Conservation (phyloP, 2,329 filamentous ascomycete species). For the Clarireedia paspali region DNA sequence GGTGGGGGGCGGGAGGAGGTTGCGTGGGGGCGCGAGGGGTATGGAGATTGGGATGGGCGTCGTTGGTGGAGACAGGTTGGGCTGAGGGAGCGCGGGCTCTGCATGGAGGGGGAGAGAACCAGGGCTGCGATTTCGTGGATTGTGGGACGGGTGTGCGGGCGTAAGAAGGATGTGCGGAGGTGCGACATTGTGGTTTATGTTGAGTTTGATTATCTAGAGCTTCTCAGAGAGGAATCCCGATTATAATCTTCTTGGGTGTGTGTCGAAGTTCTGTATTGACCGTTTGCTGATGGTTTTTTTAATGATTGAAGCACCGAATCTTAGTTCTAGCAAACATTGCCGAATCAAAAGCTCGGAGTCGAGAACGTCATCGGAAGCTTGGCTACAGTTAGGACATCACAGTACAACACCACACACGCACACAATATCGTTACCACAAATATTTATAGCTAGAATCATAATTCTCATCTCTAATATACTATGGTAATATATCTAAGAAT, state of each 20-base stretch:
- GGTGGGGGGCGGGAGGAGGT: neutral
- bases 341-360: too few species aligned
- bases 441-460: too few species aligned
- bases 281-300: too few species aligned
- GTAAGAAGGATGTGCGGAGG: constrained; percentile 8
- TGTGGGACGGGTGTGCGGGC: constrained; percentile 15
- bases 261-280: too few species aligned
- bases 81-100: neutral
- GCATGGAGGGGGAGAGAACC: constrained; percentile 13
- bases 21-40: neutral
- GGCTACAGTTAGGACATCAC: too few species aligned
- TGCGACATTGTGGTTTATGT: neutral
- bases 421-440: too few species aligned
- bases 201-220: neutral
- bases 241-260: too few species aligned
- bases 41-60: neutral
- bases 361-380: too few species aligned
- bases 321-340: too few species aligned
- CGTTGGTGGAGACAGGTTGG: neutral
- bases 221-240: neutral
- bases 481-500: neutral
- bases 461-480: too few species aligned
- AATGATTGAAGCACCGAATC: too few species aligned
- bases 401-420: too few species aligned
- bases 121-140: constrained; percentile 21